Evolutionary conservation across 1,284 basidiomycete genomes (phyloP).

Genomic region (Trametes sp.): DNA sequence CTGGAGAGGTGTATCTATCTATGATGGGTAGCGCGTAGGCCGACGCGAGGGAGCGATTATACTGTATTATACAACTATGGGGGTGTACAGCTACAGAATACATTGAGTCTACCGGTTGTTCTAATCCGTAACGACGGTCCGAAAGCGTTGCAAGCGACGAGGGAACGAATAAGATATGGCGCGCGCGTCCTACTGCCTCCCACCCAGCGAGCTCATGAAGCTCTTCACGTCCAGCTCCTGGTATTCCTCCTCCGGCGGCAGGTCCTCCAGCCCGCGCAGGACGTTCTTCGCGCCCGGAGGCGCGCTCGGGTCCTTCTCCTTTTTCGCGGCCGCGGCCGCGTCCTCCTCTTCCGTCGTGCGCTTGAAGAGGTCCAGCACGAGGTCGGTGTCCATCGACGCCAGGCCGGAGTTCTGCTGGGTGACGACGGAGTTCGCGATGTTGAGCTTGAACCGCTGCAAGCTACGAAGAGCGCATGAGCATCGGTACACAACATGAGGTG

Average conservation of each 20-base stretch:
- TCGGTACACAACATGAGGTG: slow-evolving; percentile 5
- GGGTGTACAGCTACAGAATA: slow-evolving; percentile 34
- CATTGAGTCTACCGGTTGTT: slow-evolving; percentile 31
- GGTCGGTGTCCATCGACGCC: slow-evolving; percentile 96
- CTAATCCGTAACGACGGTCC: slow-evolving; percentile 29
- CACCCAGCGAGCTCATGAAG: slow-evolving; percentile 81
- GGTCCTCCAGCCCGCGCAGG: slow-evolving; percentile 86
- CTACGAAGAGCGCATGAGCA: slow-evolving; percentile 50
- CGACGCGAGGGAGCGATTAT: slow-evolving; percentile 21
- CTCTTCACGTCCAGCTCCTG: slow-evolving; percentile 83
- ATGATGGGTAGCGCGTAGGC: not conserved
- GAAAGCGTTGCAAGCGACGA: slow-evolving; percentile 31
- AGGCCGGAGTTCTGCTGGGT: slow-evolving; percentile 97
- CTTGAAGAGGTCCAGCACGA: slow-evolving; percentile 94
- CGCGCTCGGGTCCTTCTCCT: slow-evolving; percentile 67
- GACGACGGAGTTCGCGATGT: slow-evolving; percentile 96
- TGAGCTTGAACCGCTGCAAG: slow-evolving; percentile 97
- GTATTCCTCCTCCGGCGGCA: slow-evolving; percentile 92
- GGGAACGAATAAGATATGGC: slow-evolving; percentile 30
- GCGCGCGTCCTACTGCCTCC: slow-evolving; percentile 16
- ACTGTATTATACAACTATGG: slow-evolving; percentile 34
- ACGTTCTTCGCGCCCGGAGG: slow-evolving; percentile 76
- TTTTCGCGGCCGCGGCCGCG: slow-evolving; percentile 56
- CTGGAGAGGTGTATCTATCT: not conserved
- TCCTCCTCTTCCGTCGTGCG: slow-evolving; percentile 81